Conservation (phyloP, 164 flowering plant species). For the Dillenia turbinata region DNA sequence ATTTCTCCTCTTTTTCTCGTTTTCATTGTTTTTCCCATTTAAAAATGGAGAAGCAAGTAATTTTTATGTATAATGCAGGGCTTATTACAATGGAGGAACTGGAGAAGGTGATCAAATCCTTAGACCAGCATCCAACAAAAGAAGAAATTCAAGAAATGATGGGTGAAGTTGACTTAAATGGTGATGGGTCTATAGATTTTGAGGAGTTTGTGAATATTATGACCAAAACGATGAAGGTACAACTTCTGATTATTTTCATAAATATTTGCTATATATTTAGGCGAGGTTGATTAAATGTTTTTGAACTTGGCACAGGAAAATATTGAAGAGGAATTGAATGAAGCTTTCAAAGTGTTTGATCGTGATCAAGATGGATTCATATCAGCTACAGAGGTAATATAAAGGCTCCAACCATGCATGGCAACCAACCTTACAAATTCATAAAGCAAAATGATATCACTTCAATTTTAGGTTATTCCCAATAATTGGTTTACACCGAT, state of each 20-base stretch:
- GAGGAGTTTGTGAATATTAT: constrained; percentile 33
- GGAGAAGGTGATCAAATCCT: constrained; percentile 28
- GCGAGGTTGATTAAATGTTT: neutral
- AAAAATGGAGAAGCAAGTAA: neutral
- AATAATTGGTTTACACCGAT: too few relatives aligned
- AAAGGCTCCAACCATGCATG: too few relatives aligned
- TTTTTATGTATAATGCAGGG: constrained; percentile 15
- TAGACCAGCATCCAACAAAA: constrained; percentile 27
- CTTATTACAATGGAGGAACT: constrained; percentile 44
- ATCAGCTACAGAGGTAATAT: constrained; percentile 43
- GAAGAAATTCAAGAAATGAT: constrained; percentile 40
- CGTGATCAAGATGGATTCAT: constrained; percentile 52
- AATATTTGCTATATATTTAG: too few relatives aligned
- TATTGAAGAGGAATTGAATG: constrained; percentile 40
- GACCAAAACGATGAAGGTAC: constrained; percentile 39
- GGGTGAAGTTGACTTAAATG: constrained; percentile 26
- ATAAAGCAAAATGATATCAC: too few relatives aligned
- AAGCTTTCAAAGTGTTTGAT: constrained; percentile 54
- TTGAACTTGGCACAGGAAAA: constrained; percentile 22
- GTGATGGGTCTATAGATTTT: constrained; percentile 26
- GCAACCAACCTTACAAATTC: too few relatives aligned
- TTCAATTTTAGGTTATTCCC: too few relatives aligned
- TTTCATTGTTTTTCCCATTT: neutral
- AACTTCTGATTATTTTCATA: too few relatives aligned
- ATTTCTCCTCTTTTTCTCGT: neutral